Conservation (phyloP, 225 moss, liverwort and hornwort species). For the Physcomitrellopsis africana region DNA sequence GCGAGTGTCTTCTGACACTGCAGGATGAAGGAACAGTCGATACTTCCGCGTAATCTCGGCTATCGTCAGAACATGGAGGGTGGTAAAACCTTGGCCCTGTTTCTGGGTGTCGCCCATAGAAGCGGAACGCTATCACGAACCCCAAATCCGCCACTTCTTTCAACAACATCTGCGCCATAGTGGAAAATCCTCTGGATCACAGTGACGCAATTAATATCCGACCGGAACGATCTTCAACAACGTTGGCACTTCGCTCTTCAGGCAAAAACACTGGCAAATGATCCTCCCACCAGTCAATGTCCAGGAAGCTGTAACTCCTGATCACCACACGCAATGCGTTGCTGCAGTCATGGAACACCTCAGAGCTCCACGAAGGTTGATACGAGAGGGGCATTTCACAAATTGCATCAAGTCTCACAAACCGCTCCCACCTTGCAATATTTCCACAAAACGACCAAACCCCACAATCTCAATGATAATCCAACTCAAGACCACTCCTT, state of each 20-base stretch:
- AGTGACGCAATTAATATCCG: neutral
- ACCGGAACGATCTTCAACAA: neutral
- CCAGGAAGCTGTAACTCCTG: slow-evolving; percentile 13
- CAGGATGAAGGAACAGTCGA: neutral
- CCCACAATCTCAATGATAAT: too few species aligned
- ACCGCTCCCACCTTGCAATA: too few species aligned
- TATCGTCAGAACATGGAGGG: slow-evolving; percentile 46
- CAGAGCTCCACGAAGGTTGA: slow-evolving; percentile 43
- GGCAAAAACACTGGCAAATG: neutral
- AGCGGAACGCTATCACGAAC: slow-evolving; percentile 57
- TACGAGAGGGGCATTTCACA: slow-evolving; percentile 47
- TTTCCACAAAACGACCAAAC: too few species aligned
- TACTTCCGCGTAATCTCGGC: neutral
- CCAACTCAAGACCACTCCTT: too few species aligned
- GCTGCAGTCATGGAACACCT: slow-evolving; percentile 50
- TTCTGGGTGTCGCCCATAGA: slow-evolving; percentile 60
- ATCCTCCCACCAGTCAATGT: slow-evolving; percentile 40
- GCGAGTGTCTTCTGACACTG: slow-evolving; percentile 19
- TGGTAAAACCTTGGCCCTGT: slow-evolving; percentile 60
- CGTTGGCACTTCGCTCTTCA: slow-evolving; percentile 1
- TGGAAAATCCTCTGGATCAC: slow-evolving; percentile 12
- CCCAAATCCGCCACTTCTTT: slow-evolving; percentile 55
- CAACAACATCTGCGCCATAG: slow-evolving; percentile 50
- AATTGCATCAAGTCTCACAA: too few species aligned
- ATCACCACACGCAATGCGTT: slow-evolving; percentile 23